Percentiles rank a stretch among this genome's conserved stretches.
phyloP scores from a whole-genome alignment of 768 basidiomycete species.

The Amanita polypyramis region DNA sequence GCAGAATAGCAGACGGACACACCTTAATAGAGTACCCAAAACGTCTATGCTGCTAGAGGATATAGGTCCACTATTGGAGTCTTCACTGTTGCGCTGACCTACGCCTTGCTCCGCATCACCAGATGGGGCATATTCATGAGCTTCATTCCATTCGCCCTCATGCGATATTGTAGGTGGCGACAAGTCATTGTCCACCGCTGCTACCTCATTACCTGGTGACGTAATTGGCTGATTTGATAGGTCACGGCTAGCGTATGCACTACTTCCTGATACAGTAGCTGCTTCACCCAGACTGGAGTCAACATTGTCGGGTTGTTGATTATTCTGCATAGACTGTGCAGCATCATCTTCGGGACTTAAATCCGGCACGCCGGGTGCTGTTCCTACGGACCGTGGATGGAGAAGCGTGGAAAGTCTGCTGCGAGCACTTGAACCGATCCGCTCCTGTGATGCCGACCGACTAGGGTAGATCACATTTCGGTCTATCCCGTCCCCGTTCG shows the following conservation, averaged over 20 bases:
- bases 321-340: background rate
- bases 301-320: background rate
- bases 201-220: background rate
- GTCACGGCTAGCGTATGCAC: background rate
- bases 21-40: constrained; percentile 76
- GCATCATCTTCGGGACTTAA: background rate
- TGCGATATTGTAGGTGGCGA: background rate
- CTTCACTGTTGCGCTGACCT: constrained; percentile 8
- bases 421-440: constrained; percentile 16
- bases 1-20: constrained; percentile 14
- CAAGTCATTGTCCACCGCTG: background rate
- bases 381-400: constrained; percentile 22
- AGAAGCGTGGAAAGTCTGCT: constrained; percentile 24
- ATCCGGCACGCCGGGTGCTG: background rate
- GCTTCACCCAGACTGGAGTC: background rate
- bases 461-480: constrained; percentile 14
- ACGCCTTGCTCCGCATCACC: constrained; percentile 4
- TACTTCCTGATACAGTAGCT: background rate
- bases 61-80: constrained; percentile 22
- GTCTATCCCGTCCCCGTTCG: background rate
- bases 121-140: constrained; percentile 6
- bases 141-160: background rate
- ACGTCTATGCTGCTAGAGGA: constrained; percentile 77
- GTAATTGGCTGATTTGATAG: background rate
- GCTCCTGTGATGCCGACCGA: constrained; percentile 20